These are phyloP conservation scores for Discostella stelligera DNA, from an alignment of 352 stramenopile species.

Conservation along the genomic window DNA sequence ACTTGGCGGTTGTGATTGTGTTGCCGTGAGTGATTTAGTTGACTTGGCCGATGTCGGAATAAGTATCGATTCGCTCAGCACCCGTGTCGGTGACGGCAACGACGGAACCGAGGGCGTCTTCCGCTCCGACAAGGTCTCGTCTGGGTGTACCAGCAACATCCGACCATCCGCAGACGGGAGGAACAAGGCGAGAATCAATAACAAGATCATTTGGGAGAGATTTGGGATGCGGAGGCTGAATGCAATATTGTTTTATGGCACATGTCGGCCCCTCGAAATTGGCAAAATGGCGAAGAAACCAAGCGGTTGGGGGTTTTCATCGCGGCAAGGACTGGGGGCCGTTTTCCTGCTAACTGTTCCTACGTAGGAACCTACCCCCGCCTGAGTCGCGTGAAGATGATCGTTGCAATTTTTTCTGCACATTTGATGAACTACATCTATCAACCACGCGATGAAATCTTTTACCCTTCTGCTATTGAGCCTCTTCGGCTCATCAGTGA, in stretches of 20 bases:
- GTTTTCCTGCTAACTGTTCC: not conserved
- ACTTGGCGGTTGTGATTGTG: not conserved
- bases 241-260: too few species aligned
- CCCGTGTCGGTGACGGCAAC: not conserved
- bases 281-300: too few species aligned
- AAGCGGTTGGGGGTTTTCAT: too few species aligned
- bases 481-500: not conserved
- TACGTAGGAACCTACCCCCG: too few species aligned
- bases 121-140: not conserved
- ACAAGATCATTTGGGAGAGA: not conserved
- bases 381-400: not conserved
- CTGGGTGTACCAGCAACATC: not conserved
- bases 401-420: too few species aligned
- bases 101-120: not conserved
- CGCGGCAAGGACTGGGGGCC: too few species aligned
- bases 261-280: too few species aligned
- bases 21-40: not conserved
- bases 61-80: not conserved
- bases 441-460: not conserved
- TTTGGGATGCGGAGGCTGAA: not conserved
- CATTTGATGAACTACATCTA: not conserved
- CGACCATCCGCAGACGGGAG: not conserved
- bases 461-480: not conserved
- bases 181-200: not conserved
- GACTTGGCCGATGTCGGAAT: not conserved